phyloP scores from a whole-genome alignment of 1,284 basidiomycete genomes.

The Pulveroboletus ridleyi region DNA sequence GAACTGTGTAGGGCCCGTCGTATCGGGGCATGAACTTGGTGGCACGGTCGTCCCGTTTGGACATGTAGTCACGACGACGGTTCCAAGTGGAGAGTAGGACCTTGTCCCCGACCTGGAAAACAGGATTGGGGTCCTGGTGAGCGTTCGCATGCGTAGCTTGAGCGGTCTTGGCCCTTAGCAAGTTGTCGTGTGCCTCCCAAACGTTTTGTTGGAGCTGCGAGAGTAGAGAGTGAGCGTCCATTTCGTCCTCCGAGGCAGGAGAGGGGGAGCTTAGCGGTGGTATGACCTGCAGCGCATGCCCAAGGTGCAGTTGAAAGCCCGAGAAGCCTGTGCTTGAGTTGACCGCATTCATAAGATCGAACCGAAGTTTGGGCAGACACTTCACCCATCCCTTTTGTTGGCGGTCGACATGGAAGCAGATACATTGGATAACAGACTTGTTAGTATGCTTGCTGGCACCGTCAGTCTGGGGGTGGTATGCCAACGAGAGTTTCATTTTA shows the following conservation, averaged over 20 bases:
- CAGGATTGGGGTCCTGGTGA: too few relatives aligned
- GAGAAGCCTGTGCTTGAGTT: background rate
- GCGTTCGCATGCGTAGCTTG: too few relatives aligned
- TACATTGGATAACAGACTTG: background rate
- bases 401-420: background rate
- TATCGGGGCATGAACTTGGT: background rate
- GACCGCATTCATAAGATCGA: background rate
- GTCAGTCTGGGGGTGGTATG: conserved; percentile 47
- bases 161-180: too few relatives aligned
- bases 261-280: background rate
- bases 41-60: rapidly evolving
- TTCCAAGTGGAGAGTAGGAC: too few relatives aligned
- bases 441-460: conserved; percentile 18
- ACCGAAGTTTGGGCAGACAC: rapidly evolving
- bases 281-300: rapidly evolving
- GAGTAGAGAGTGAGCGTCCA: too few relatives aligned
- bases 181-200: too few relatives aligned
- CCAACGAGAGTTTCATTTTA: conserved; percentile 40
- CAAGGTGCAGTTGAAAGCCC: background rate
- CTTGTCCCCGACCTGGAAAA: too few relatives aligned
- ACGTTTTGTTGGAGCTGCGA: too few relatives aligned
- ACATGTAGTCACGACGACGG: background rate
- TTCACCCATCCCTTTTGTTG: background rate
- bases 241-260: too few relatives aligned
- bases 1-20: background rate